phyloP scores from a whole-genome alignment of 2,329 filamentous ascomycete species.

The Trichothecium sympodiale region DNA sequence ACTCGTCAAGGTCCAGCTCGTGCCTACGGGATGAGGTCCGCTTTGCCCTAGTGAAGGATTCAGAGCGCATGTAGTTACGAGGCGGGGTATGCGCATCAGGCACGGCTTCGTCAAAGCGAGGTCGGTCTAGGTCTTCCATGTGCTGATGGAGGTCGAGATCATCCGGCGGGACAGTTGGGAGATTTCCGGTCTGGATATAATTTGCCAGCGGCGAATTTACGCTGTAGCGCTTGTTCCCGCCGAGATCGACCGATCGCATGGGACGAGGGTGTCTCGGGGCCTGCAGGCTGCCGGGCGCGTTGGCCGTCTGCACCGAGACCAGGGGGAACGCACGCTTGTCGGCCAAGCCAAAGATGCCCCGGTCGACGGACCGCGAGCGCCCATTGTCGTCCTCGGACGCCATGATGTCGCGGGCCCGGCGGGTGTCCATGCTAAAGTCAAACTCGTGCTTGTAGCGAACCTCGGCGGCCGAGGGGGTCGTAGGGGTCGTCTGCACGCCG shows the following conservation, averaged over 20 bases:
- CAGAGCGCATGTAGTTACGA: neutral
- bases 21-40: too few species aligned
- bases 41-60: neutral
- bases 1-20: too few species aligned
- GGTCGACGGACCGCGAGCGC: constrained; percentile 53
- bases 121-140: too few species aligned
- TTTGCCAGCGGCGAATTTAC: constrained; percentile 27
- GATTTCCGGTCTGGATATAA: constrained; percentile 12
- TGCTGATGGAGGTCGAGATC: too few species aligned
- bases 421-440: constrained; percentile 10
- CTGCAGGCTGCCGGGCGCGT: constrained; percentile 50
- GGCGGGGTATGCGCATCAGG: neutral
- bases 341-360: constrained; percentile 43
- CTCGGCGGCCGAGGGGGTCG: constrained; percentile 25
- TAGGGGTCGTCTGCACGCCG: constrained; percentile 10
- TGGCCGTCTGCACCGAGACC: constrained; percentile 50
- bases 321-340: constrained; percentile 56
- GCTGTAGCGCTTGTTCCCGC: constrained; percentile 15
- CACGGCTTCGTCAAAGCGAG: constrained; percentile 1
- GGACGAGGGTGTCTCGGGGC: constrained; percentile 34
- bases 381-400: constrained; percentile 31
- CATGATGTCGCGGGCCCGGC: constrained; percentile 29
- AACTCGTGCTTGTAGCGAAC: constrained; percentile 11
- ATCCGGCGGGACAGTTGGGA: too few species aligned
- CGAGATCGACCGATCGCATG: constrained; percentile 31